Evolutionary conservation across 305 asterid genomes (phyloP).

Genomic region (Solanum hybrid): DNA sequence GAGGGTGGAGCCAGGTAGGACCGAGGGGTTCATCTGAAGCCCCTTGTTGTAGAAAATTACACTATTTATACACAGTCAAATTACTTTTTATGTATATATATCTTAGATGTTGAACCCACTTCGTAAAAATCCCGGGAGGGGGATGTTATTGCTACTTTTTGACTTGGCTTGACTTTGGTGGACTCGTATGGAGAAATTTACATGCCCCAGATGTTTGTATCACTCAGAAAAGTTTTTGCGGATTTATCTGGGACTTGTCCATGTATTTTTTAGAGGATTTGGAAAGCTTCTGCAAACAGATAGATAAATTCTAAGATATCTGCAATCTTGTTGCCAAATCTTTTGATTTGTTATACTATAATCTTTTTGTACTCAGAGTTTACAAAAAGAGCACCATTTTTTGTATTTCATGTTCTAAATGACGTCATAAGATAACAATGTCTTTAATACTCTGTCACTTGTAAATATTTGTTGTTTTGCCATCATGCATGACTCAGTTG

Average conservation of each 20-base stretch:
- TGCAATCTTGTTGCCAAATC: neutral
- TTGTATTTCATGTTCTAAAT: neutral
- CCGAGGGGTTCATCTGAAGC: neutral
- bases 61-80: neutral
- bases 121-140: fast-evolving
- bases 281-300: neutral
- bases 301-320: neutral
- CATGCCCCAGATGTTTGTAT: neutral
- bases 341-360: neutral
- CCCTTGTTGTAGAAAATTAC: neutral
- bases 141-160: neutral
- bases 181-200: neutral
- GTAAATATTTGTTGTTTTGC: neutral
- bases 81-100: neutral
- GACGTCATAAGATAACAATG: neutral
- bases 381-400: neutral
- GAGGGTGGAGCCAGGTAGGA: neutral
- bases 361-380: neutral
- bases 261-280: too few species aligned
- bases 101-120: neutral
- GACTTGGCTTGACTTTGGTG: neutral
- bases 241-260: too few species aligned
- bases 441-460: neutral
- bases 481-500: neutral
- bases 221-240: neutral